Conservation (phyloP, 208 protist genomes). For the Trypanosoma boissoni region DNA sequence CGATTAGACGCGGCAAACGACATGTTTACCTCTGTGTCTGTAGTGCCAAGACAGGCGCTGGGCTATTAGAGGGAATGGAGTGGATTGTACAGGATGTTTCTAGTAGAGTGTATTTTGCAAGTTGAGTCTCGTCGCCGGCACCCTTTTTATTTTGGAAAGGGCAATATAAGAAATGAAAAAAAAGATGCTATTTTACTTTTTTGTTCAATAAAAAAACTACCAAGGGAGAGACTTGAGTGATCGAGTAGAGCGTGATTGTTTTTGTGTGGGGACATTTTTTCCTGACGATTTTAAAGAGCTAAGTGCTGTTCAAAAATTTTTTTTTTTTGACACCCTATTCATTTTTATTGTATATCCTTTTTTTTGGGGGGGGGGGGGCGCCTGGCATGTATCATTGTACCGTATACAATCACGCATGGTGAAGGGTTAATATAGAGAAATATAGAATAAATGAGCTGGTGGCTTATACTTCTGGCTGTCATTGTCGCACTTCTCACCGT, state of each 20-base stretch:
- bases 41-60: slow-evolving; percentile 94
- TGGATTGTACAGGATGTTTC: slow-evolving; percentile 99
- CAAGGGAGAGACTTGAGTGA: too few relatives aligned
- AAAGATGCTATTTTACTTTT: too few relatives aligned
- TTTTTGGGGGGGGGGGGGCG: background rate
- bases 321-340: too few relatives aligned
- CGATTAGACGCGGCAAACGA: slow-evolving; percentile 71
- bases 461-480: slow-evolving; percentile 44
- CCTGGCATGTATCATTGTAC: background rate
- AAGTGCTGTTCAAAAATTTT: too few relatives aligned
- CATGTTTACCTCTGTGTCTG: slow-evolving; percentile 96
- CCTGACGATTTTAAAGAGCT: too few relatives aligned
- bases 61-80: slow-evolving; percentile 96
- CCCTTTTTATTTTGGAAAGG: slow-evolving; percentile 8
- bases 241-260: too few relatives aligned
- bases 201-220: too few relatives aligned
- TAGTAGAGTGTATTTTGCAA: slow-evolving; percentile 83
- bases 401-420: background rate
- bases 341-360: slow-evolving; percentile 8
- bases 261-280: too few relatives aligned
- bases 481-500: slow-evolving; percentile 48
- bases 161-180: too few relatives aligned
- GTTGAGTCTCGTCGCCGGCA: slow-evolving; percentile 17
- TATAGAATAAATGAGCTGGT: slow-evolving; percentile 59
- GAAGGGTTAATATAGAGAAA: too few relatives aligned